Evolutionary conservation across 306 rosid species (phyloP), one percentile per base, ranked within the genome.

Genomic region (Chamaecrista fasciculata): DNA sequence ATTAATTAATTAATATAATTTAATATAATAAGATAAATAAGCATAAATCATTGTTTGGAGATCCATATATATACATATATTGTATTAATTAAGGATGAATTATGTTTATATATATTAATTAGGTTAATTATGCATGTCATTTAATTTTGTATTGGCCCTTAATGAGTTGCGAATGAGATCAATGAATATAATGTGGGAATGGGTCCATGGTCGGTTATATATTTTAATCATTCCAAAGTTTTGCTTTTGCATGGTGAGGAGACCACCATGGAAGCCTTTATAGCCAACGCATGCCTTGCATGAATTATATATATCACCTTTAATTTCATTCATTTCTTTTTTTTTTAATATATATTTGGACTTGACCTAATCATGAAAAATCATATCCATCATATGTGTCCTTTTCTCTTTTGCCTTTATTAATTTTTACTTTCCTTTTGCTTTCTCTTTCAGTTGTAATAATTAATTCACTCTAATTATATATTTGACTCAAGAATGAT

Each of bases 131-230:
- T 70, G 81, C 68, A 82, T 70, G 81, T 82, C 72, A 78, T 69
- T 80, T 72, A 73, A n/a, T 61, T 21, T 55, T 46, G 31, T n/a
- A 36, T 58, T 62, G 24, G 34, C 70, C 49, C 36, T 4, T 33
- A 33, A 2, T 33, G 73, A 67, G 71, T 74, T 77, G 57, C 75
- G 71, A 69, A 70, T 67, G 76, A 80, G 75, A 84, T n/a, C n/a
- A n/a, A n/a, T n/a, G n/a, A n/a, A n/a, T n/a, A n/a, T n/a, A n/a
- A 87, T 76, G 79, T 70, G 80, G 68, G 28, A 66, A 80, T 83
- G 91, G 87, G 89, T 63, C 86, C 87, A 76, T 57, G 87, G 86
- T 85, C 86, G 89, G 86, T 81, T 76, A 33, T 62, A 83, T 83
- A 66, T 70, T 82, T 42, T 62, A 76, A 73, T 83, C 66, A 69